Evolutionary conservation across 441 rosid species (phyloP).

Genomic region (Brassica hybrid): DNA sequence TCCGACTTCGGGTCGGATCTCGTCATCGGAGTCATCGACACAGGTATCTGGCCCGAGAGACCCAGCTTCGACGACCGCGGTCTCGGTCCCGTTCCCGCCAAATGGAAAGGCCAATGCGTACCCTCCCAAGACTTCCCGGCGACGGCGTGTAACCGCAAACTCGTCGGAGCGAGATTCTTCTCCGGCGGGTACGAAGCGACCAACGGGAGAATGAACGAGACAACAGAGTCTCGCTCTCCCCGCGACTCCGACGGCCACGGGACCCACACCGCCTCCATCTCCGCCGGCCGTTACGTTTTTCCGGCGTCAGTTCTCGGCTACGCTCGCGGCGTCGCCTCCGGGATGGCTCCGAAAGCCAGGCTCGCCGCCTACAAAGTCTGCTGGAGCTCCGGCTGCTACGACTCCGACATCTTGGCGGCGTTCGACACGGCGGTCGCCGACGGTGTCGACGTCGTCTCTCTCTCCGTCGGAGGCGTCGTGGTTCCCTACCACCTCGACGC

Average conservation of each 20-base stretch:
- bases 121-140: constrained; percentile 52
- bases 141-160: constrained; percentile 68
- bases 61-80: constrained; percentile 75
- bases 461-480: constrained; percentile 89
- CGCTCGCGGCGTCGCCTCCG: constrained; percentile 71
- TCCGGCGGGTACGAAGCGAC: constrained; percentile 78
- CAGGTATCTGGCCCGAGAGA: constrained; percentile 88
- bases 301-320: constrained; percentile 72
- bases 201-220: constrained; percentile 72
- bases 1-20: constrained; percentile 97
- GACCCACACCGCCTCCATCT: constrained; percentile 72
- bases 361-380: constrained; percentile 72
- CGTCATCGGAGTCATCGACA: constrained; percentile 82
- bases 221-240: constrained; percentile 60
- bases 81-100: constrained; percentile 66
- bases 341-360: constrained; percentile 82
- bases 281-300: constrained; percentile 64
- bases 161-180: constrained; percentile 83
- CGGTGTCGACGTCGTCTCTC: constrained; percentile 82
- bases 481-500: constrained; percentile 85
- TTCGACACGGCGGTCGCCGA: constrained; percentile 70
- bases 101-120: constrained; percentile 80
- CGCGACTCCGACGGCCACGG: constrained; percentile 81
- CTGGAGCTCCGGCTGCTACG: constrained; percentile 74
- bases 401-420: constrained; percentile 40